Evolutionary conservation across 495 filamentous ascomycete genomes (phyloP), one percentile per base, ranked within the genome.

Genomic region (Glarea lozoyensis): DNA sequence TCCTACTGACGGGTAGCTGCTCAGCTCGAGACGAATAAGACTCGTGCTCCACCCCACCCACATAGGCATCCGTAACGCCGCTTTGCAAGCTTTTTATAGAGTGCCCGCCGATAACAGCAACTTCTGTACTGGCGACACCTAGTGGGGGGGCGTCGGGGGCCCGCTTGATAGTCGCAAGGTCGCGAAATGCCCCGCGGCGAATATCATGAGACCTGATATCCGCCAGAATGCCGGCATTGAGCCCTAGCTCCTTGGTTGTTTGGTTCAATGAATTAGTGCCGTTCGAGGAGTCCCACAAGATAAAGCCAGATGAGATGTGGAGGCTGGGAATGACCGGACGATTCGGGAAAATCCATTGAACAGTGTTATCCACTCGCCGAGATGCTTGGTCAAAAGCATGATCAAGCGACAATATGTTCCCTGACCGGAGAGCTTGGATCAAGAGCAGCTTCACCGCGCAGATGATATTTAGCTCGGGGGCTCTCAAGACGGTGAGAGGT

Each of bases 371-470:
- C 4, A 7, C 15, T 19, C 36, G 36, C 10, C 5, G 20, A 38
- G 16, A 19, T 23, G 20, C 36, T 15, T 38, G 16, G 6, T 13
- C 11, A 20, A 38, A 22, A 21, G 36, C 36, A 20, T 38, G 9
- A 38, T 38, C 36, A 15, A 38, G 10, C 22, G 36, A 38, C 20
- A 23, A 24, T 10, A 40, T 40, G 37, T 27, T 40, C 3, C 37
- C 21, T 11, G 19, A 25, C 4, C 37, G 20, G 4, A 40, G 37
- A 10, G 37, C 37, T 16, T 40, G 37, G 11, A 40, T 29, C 4
- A 40, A 23, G 21, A 40, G 37, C 9, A 40, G 22, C 21, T 40
- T 40, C 3, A 40, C 37, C 9, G 21, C 20, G 21, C 37, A 40
- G 37, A 40, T 15, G 16, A 27, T 16, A 17, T 40, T 40, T 12